Evolutionary conservation across 2,329 filamentous ascomycete genomes (phyloP), one percentile per base, ranked within the genome.

Genomic region (Lasiodiplodia hormozganensis): DNA sequence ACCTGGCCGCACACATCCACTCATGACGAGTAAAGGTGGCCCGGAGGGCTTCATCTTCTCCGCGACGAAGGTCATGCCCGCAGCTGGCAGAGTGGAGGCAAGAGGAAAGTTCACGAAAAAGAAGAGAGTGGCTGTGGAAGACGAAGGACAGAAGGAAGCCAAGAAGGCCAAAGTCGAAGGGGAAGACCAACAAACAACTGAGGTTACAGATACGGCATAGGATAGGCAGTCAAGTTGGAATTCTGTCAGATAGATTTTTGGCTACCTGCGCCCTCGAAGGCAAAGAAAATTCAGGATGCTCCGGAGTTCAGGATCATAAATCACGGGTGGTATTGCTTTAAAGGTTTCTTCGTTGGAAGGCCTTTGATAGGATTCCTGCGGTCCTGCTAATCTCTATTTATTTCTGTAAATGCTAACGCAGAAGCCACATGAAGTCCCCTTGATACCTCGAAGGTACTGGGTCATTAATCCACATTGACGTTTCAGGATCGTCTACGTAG

Each of bases 31-130:
- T 47, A 87, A 88, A 51, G 96, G 96, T 23, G 95, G 95, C 0
- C 89, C 93, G 0, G 95, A 98, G 76, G 96, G 96, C 0, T 99
- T 93, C 78, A 78, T 99, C 3, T 94, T 98, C 73, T 95, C 93
- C 34, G 95, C 87, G 0, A 92, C 91, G 77, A 88, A 90, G 72
- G 93, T 96, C 0, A 82, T 95, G 56, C 96, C 96, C 0, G 89
- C 92, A 0, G 88, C 92, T 74, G 93, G 92, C 2, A 89, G 87
- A 73, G 90, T 97, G 4, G 90, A 93, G 75, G 95, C 95, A 1
- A 88, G 93, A 70, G 96, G 96, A 0, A 91, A 90, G 75, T 89
- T 88, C 66, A 75, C 81, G 65, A 92, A 92, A 80, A 88, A 87
- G 80, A 89, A 89, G 78, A 94, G 90, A 81, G 73, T 71, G 5